Evolutionary conservation across 106 monocot species (phyloP).

Genomic region (Acanthochlamys bracteata): DNA sequence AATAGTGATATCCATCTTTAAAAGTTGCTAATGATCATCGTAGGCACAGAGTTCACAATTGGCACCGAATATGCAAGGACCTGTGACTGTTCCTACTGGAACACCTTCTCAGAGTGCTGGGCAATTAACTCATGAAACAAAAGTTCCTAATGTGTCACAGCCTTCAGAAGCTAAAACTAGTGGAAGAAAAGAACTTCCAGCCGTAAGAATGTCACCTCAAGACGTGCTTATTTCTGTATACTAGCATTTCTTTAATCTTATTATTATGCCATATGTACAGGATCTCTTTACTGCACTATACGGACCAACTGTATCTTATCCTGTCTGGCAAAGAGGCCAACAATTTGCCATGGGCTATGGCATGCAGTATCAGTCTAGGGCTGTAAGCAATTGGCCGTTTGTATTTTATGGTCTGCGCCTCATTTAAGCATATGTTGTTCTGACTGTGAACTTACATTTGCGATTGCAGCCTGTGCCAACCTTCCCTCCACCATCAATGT

Average conservation of each 20-base stretch:
- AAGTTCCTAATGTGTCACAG: conserved; percentile 13
- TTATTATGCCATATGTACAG: conserved; percentile 22
- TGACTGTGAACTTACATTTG: neutral
- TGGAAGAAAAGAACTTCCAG: conserved; percentile 51
- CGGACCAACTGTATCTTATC: conserved; percentile 21
- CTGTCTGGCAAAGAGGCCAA: conserved; percentile 52
- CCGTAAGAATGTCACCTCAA: conserved; percentile 17
- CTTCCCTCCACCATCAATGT: conserved; percentile 31
- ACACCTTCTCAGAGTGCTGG: conserved; percentile 4
- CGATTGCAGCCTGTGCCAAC: conserved; percentile 38
- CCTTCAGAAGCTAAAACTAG: conserved; percentile 17
- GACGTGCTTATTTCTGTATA: neutral
- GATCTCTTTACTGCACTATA: conserved; percentile 65
- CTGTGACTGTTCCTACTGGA: conserved; percentile 8
- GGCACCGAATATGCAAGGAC: conserved; percentile 7
- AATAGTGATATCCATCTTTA: neutral
- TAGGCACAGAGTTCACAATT: conserved; percentile 15
- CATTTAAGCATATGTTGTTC: neutral
- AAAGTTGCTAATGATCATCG: neutral
- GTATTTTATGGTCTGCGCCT: neutral
- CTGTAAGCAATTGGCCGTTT: conserved; percentile 17
- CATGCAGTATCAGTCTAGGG: conserved; percentile 67
- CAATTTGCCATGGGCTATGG: conserved; percentile 50
- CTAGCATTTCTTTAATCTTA: neutral
- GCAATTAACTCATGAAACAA: neutral